Evolutionary conservation across 768 basidiomycete species (phyloP), one percentile per base, ranked within the genome.

Genomic region (Terana coerulea): DNA sequence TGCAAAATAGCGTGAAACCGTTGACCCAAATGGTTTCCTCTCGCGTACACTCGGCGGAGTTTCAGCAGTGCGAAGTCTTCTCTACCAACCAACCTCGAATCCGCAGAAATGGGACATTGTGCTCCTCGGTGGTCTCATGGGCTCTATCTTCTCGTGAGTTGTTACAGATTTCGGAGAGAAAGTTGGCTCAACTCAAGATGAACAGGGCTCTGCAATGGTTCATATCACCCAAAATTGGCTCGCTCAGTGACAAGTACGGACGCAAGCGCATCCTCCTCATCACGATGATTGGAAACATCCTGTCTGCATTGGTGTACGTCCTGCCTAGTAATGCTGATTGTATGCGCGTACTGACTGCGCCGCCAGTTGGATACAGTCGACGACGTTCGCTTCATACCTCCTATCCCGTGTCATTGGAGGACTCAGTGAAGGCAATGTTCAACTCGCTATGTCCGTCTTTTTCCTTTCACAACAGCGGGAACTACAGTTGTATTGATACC

Each of bases 351-450:
- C 56, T 52, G 5, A 19, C 11, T 15, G 35, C 44, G 12, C 30
- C 25, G 31, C n/a, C 43, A 93, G 92, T 37, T 97, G 93, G 93
- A 77, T 95, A 40, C 79, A 86, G 62, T 92, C 92, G 0, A 94
- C 94, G 2, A 83, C 88, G 0, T 98, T 97, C 66, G 88, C 87
- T 1, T 85, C 89, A 0, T 98, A 91, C 64, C 76, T 93, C 75
- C 79, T 95, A 22, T 93, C 94, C 8, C 81, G 95, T 12, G 75
- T 98, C 5, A 83, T 98, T 30, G 95, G 95, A 9, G 95, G 95
- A 3, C 73, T 98, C 8, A 92, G 90, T 61, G 95, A 99, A 72
- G 95, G 95, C 39, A 99, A 99, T 63, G 95, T 98, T 10, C 95
- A 99, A 65, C 75, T 99, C 39, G 88, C 91, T 40, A 94, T 94